Evolutionary conservation across 1,139 yeast genomes (phyloP), one percentile per base, ranked within the genome.

Genomic region (Oligophagozyma castellii): DNA sequence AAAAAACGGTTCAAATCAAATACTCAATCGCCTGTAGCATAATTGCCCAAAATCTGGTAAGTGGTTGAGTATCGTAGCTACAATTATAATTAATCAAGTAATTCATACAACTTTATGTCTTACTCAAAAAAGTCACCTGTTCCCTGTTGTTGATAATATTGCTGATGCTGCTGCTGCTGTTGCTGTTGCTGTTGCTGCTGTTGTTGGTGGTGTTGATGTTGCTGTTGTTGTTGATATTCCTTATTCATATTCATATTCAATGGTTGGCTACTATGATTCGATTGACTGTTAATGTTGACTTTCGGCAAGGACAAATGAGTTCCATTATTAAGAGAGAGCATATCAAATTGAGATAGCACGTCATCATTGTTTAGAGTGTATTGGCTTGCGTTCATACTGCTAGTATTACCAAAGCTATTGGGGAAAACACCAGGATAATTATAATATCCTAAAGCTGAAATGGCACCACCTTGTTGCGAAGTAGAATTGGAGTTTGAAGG

Each of bases 381-480:
- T 7, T 18, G 7, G 7, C 8, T 18, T 7, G 8, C 20, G 10
- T 10, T 18, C n/a, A 27, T 30, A n/a, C 30, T 30, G 12, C 24
- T 30, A 34, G 15, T 41, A 29, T 28, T 24, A 19, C 29, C 27
- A 25, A 23, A 29, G 31, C 33, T 43, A 28, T 22, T 30, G 11
- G 53, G 52, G 31, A 48, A 48, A 32, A 40, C 37, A 1, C 50
- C 55, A 14, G 56, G 54, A 29, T 49, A 51, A 22, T 44, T 47
- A 26, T 42, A 39, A 30, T 47, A 48, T 18, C 7, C 20, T 7
- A n/a, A n/a, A n/a, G n/a, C n/a, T n/a, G n/a, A n/a, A n/a, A n/a
- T n/a, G n/a, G n/a, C n/a, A n/a, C n/a, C n/a, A 3, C 42, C 39
- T 12, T 27, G 32, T 22, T 37, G 26, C 13, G 30, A 26, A 15